Evolutionary conservation across 306 rosid species (phyloP), one percentile per base, ranked within the genome.

Genomic region (Castanea crenata): DNA sequence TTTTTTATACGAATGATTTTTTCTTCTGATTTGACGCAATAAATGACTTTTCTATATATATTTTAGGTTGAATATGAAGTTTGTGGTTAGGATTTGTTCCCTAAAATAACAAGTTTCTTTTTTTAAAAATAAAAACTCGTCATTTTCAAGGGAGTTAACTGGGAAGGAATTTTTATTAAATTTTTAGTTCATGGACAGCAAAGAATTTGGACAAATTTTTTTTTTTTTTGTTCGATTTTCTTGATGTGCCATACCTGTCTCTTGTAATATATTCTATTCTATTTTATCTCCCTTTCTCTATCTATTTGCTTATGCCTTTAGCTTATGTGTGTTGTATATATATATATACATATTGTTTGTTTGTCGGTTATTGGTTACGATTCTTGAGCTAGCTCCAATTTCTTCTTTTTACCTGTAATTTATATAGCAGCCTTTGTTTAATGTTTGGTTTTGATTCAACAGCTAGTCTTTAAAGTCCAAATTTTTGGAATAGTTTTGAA

Each of bases 371-470:
- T 18, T 58, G 73, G 71, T 34, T 73, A 13, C 46, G 56, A 32
- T 81, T 44, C 67, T 62, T 77, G 71, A 81, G 80, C 78, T 65
- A 69, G 69, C 73, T 56, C 38, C 72, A 71, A 75, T 55, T 59
- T 67, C 76, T 71, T 61, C 82, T 55, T 56, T 78, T 78, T 63
- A 34, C 69, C 32, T 27, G 13, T 67, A 78, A 25, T 56, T 80
- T 15, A 44, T 20, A 27, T 49, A 49, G 54, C 21, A 13, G 25
- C 76, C 59, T 64, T 74, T 41, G 56, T 78, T 77, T 82, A 71
- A 78, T 75, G 35, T 83, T 80, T 89, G 87, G 79, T 78, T 76
- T 80, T 86, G 80, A 69, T 80, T 84, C 84, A 68, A 78, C 88
- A 87, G 89, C 82, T 19, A 73, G 56, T 55, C 6, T 29, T 58